Percentiles rank a stretch among this genome's conserved stretches.
phyloP scores from a whole-genome alignment of 331 rosid species.

The Cydonia oblonga region DNA sequence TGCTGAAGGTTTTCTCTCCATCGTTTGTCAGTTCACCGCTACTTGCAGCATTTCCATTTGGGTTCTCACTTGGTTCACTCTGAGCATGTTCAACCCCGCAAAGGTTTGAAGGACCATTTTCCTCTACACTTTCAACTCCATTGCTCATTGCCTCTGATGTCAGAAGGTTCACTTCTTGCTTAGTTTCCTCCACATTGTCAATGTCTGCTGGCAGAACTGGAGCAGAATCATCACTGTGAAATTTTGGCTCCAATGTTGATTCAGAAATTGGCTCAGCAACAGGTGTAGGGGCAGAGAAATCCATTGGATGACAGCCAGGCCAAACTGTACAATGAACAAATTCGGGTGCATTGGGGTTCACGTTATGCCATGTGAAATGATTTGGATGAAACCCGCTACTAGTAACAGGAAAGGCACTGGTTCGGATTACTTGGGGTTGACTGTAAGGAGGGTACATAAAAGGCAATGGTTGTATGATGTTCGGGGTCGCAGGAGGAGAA shows the following conservation, averaged over 20 bases:
- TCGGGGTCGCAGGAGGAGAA: slow-evolving; percentile 93
- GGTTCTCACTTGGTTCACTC: slow-evolving; percentile 21
- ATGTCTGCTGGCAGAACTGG: slow-evolving; percentile 40
- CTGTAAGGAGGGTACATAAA: slow-evolving; percentile 69
- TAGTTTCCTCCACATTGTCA: slow-evolving; percentile 38
- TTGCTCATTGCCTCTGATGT: slow-evolving; percentile 22
- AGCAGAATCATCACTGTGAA: slow-evolving; percentile 33
- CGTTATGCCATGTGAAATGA: slow-evolving; percentile 72
- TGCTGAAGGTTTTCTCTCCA: slow-evolving; percentile 84
- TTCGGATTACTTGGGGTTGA: slow-evolving; percentile 72
- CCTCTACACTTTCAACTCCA: slow-evolving; percentile 40
- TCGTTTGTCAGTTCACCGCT: slow-evolving; percentile 41
- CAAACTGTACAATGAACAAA: slow-evolving; percentile 63
- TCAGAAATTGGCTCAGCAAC: slow-evolving; percentile 49
- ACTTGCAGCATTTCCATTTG: slow-evolving; percentile 21
- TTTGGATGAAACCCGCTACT: slow-evolving; percentile 67
- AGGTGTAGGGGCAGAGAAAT: slow-evolving; percentile 62
- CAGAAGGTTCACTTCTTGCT: slow-evolving; percentile 27
- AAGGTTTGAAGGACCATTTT: slow-evolving; percentile 38
- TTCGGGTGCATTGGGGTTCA: slow-evolving; percentile 48
- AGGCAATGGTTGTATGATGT: slow-evolving; percentile 81
- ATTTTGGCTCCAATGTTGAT: slow-evolving; percentile 34
- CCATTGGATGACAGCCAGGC: slow-evolving; percentile 77
- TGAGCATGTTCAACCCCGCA: slow-evolving; percentile 30
- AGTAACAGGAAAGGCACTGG: slow-evolving; percentile 58